These are phyloP conservation scores for Sutorius australiensis DNA, from an alignment of 768 basidiomycete genomes.

Conservation along the genomic window DNA sequence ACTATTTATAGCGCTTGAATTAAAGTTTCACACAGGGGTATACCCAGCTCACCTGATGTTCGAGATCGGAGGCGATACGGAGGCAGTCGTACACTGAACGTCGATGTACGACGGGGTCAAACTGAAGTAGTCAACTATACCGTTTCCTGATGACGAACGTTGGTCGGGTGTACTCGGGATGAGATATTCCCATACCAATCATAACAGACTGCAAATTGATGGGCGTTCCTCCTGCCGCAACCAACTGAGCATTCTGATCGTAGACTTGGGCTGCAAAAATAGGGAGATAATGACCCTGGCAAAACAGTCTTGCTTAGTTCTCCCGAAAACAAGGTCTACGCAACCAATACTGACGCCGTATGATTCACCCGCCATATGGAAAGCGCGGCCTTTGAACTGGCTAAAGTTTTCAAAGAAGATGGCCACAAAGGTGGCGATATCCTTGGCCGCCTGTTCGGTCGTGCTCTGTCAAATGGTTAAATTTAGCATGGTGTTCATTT, in stretches of 20 bases:
- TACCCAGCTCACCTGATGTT: constrained; percentile 2
- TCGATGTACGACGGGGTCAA: constrained; percentile 43
- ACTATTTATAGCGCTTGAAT: not conserved
- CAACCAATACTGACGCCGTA: constrained; percentile 37
- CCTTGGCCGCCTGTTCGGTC: constrained; percentile 59
- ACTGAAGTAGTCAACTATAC: constrained; percentile 35
- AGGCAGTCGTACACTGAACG: constrained; percentile 48
- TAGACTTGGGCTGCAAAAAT: constrained; percentile 42
- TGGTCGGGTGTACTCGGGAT: not conserved
- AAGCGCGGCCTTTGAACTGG: constrained; percentile 57
- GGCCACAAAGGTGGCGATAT: constrained; percentile 62
- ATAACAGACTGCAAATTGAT: constrained; percentile 45
- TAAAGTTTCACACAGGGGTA: not conserved
- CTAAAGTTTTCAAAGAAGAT: constrained; percentile 72
- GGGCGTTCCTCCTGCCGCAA: constrained; percentile 42
- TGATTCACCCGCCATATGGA: constrained; percentile 56
- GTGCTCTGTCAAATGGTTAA: constrained; percentile 39
- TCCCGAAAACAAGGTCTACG: not conserved
- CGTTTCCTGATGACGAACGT: constrained; percentile 32
- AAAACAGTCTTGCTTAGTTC: not conserved
- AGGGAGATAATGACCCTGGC: constrained; percentile 47
- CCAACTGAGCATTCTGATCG: constrained; percentile 40
- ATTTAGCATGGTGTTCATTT: not conserved
- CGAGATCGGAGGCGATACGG: constrained; percentile 34
- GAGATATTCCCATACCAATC: constrained; percentile 33